These are phyloP conservation scores for Singerocomus inundabilis DNA, from an alignment of 1,284 basidiomycete species.

Conservation along the genomic window DNA sequence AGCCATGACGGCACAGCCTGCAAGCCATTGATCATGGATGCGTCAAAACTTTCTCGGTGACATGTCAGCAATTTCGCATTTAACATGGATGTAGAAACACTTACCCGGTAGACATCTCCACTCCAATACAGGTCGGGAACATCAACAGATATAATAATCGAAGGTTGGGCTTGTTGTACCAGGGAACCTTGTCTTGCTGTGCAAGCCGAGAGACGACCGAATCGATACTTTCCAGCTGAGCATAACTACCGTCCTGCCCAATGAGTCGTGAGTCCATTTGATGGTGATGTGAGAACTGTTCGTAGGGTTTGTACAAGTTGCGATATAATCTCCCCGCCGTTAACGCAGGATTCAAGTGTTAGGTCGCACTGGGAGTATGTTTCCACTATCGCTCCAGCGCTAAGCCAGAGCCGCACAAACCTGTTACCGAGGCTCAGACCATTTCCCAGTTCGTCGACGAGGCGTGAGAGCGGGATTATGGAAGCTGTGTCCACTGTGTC, in stretches of 20 bases:
- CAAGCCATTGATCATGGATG: slow-evolving; percentile 18
- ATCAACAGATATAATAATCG: too few species aligned
- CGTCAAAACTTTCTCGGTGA: slow-evolving; percentile 18
- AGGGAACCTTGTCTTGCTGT: slow-evolving; percentile 49
- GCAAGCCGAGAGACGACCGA: slow-evolving; percentile 44
- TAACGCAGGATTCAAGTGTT: too few species aligned
- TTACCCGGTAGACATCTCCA: slow-evolving; percentile 60
- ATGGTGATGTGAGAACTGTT: background rate
- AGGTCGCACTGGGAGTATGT: too few species aligned
- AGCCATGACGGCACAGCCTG: slow-evolving; percentile 23
- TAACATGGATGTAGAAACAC: slow-evolving; percentile 31
- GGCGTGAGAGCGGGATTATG: too few species aligned
- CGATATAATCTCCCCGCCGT: too few species aligned
- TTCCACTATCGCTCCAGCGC: too few species aligned
- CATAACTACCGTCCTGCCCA: background rate
- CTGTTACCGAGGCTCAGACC: too few species aligned
- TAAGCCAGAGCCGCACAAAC: too few species aligned
- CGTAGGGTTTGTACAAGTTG: too few species aligned
- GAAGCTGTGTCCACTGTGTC: too few species aligned
- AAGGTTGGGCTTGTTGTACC: slow-evolving; percentile 51
- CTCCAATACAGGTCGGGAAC: too few species aligned
- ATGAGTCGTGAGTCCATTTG: slow-evolving; percentile 4
- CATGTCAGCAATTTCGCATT: background rate
- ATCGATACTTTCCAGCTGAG: slow-evolving; percentile 27
- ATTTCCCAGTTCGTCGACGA: too few species aligned